Evolutionary conservation across 257 asterid genomes (phyloP).

Genomic region (Jasminum sambac): DNA sequence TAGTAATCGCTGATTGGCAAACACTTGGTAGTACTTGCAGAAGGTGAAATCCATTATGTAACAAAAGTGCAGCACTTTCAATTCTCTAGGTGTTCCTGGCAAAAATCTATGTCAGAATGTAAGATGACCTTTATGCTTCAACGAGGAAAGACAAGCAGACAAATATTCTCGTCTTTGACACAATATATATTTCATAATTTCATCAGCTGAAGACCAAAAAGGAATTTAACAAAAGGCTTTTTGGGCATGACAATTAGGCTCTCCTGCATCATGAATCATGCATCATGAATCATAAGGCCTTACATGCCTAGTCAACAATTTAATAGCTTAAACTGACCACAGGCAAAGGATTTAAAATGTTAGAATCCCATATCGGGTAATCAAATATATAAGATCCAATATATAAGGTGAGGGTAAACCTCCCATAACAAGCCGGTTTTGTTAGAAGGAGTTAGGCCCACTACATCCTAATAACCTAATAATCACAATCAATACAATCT

Average conservation of each 20-base stretch:
- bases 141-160: neutral
- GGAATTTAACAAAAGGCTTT: neutral
- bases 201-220: neutral
- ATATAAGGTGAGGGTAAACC: too few relatives aligned
- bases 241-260: neutral
- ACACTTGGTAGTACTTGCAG: neutral
- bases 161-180: neutral
- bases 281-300: slow-evolving; percentile 1
- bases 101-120: neutral
- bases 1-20: neutral
- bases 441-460: too few relatives aligned
- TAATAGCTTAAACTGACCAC: neutral
- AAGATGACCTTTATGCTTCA: neutral
- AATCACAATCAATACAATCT: too few relatives aligned
- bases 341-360: neutral
- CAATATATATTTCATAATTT: neutral
- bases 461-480: too few relatives aligned
- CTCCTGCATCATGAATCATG: neutral
- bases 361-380: too few relatives aligned
- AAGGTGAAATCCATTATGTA: neutral
- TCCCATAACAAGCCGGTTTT: too few relatives aligned
- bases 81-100: neutral
- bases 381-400: too few relatives aligned
- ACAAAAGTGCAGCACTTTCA: neutral
- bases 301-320: neutral